Evolutionary conservation across 2,329 filamentous ascomycete genomes (phyloP), one percentile per base, ranked within the genome.

Genomic region (Diaporthe ilicicola): DNA sequence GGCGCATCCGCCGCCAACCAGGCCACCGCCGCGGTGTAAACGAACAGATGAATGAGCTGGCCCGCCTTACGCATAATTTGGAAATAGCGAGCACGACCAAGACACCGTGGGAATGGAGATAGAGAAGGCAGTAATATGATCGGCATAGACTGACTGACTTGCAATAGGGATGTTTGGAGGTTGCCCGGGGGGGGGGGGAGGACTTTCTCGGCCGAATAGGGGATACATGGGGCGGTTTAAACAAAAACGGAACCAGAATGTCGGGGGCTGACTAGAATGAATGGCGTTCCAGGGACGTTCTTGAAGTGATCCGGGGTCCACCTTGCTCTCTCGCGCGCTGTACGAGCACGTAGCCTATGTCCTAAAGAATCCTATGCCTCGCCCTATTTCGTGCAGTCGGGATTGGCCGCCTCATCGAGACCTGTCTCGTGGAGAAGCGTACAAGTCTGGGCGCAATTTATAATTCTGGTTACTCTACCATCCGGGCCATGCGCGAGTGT

Each of bases 141-240:
- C 22, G n/a, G 44, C 59, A 62, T 62, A 62, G 59, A 62, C 59
- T 34, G 42, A 46, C n/a, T 34, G 59, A 48, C 42, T 22, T 62
- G 59, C 59, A 62, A 10, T 17, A 17, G 27, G 42, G 27, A 32
- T 42, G n/a, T n/a, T n/a, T n/a, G n/a, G n/a, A n/a, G n/a, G n/a
- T n/a, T n/a, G n/a, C n/a, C n/a, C n/a, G n/a, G n/a, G n/a, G n/a
- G n/a, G n/a, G n/a, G n/a, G n/a, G n/a, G n/a, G n/a, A n/a, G n/a
- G n/a, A n/a, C n/a, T n/a, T n/a, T n/a, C n/a, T n/a, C 24, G 39
- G 39, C 22, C 32, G 17, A 61, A 27, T 24, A 24, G 42, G 37
- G 59, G 42, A 48, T 48, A 48, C 27, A 62, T 5, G 42, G 59
- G 12, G 32, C 42, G 59, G 42, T 13, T 9, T 17, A 17, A 32